These are phyloP conservation scores for Alloteropsis semialata DNA, from an alignment of 176 grass and related monocot genomes.

Conservation along the genomic window DNA sequence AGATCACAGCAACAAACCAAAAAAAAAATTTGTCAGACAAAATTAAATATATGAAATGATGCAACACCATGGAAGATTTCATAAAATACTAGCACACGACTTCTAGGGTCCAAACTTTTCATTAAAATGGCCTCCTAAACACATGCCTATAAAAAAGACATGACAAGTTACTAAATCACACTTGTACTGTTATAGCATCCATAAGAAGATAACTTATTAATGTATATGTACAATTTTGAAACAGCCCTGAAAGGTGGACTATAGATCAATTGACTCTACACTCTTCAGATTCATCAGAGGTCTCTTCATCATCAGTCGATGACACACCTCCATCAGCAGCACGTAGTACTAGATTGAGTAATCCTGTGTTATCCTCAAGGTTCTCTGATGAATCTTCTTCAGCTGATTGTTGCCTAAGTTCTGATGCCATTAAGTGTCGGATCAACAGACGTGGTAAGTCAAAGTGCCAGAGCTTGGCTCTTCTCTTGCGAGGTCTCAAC, in stretches of 20 bases:
- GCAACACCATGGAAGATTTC: not conserved
- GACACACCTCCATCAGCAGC: slow-evolving; percentile 41
- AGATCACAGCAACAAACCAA: not conserved
- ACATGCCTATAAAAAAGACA: slow-evolving; percentile 20
- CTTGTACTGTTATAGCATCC: slow-evolving; percentile 12
- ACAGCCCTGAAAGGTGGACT: slow-evolving; percentile 6
- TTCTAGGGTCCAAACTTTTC: not conserved
- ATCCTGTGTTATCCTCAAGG: slow-evolving; percentile 28
- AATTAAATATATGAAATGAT: not conserved
- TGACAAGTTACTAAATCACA: not conserved
- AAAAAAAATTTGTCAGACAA: not conserved
- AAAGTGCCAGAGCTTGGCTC: slow-evolving; percentile 42
- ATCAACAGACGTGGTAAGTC: slow-evolving; percentile 62
- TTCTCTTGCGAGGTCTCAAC: slow-evolving; percentile 59
- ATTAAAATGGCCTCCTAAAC: not conserved
- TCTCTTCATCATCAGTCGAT: slow-evolving; percentile 57
- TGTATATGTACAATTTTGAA: slow-evolving; percentile 36
- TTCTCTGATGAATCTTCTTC: slow-evolving; percentile 40
- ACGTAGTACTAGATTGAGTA: slow-evolving; percentile 56
- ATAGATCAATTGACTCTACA: slow-evolving; percentile 41
- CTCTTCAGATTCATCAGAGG: slow-evolving; percentile 46
- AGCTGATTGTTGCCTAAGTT: slow-evolving; percentile 16
- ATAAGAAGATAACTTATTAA: slow-evolving; percentile 19
- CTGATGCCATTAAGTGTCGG: slow-evolving; percentile 48
- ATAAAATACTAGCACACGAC: not conserved